Percentiles rank a stretch among this genome's conserved stretches.
phyloP scores from a whole-genome alignment of 139 green algal genomes.

The Nannochloris sp. region DNA sequence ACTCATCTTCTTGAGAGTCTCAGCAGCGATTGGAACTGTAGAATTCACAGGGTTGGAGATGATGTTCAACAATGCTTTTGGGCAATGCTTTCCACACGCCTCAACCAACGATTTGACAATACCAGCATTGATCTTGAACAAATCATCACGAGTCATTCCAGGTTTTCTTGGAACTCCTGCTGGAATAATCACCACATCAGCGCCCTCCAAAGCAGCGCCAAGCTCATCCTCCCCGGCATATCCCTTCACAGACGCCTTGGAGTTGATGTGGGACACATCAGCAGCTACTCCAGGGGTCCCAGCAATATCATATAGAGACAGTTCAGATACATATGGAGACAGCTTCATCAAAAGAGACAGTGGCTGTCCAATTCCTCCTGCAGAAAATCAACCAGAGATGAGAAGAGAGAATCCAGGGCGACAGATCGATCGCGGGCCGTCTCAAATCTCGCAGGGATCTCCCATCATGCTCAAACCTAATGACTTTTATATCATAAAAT shows the following conservation, averaged over 20 bases:
- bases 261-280: constrained; percentile 95
- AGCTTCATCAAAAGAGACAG: constrained; percentile 92
- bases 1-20: constrained; percentile 68
- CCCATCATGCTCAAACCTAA: no score
- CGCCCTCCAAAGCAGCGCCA: constrained; percentile 53
- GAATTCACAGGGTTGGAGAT: constrained; percentile 91
- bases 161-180: constrained; percentile 95
- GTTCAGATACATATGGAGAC: constrained; percentile 62
- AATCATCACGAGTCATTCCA: constrained; percentile 98
- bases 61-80: constrained; percentile 72
- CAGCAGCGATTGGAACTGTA: constrained; percentile 80
- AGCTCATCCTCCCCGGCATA: constrained; percentile 64
- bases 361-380: constrained; percentile 84
- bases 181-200: constrained; percentile 80
- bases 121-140: constrained; percentile 91
- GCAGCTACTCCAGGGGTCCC: constrained; percentile 84
- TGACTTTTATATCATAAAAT: background rate
- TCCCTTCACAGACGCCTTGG: constrained; percentile 66
- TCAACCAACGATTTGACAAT: constrained; percentile 86
- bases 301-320: constrained; percentile 80
- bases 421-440: background rate
- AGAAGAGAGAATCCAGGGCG: no score
- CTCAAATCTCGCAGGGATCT: background rate
- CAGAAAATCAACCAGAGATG: background rate
- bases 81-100: constrained; percentile 79